Conservation (phyloP, 192 early-diverging fungal genomes). For the Phycomyces blakesleeanus region DNA sequence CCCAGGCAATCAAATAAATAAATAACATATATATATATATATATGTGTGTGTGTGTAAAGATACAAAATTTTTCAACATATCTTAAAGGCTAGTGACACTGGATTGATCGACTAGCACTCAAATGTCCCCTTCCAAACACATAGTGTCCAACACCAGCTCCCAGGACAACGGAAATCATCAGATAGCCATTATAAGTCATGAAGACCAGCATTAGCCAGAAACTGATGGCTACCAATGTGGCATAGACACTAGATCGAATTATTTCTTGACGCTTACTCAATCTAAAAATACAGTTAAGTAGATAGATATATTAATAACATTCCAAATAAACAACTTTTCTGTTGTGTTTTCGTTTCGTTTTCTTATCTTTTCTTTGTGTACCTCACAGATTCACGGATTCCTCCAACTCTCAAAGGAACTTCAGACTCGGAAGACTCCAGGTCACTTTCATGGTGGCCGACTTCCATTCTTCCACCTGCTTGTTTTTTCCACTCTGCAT, state of each 20-base stretch:
- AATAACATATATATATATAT: no score
- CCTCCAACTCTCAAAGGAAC: not conserved
- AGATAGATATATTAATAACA: not conserved
- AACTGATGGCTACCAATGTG: constrained; percentile 61
- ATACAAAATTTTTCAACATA: no score
- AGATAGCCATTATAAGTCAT: constrained; percentile 84
- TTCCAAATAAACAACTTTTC: no score
- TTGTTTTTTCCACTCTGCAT: constrained; percentile 22
- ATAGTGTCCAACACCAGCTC: constrained; percentile 65
- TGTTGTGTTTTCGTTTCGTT: no score
- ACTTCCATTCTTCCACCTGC: constrained; percentile 7
- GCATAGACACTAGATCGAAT: constrained; percentile 64
- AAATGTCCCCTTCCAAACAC: constrained; percentile 37
- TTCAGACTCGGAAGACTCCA: constrained; percentile 23
- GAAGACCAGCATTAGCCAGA: constrained; percentile 77
- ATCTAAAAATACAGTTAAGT: not conserved
- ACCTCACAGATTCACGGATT: constrained; percentile 5
- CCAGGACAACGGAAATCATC: constrained; percentile 61
- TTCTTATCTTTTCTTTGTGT: no score
- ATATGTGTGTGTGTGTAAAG: no score
- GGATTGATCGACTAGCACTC: constrained; percentile 20
- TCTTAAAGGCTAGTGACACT: constrained; percentile 27
- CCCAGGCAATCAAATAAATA: no score
- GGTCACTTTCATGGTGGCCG: constrained; percentile 13
- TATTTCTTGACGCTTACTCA: constrained; percentile 40